Base-by-base conservation (phyloP, 148 eudicot species). In the Fagopyrum esculentum region DNA sequence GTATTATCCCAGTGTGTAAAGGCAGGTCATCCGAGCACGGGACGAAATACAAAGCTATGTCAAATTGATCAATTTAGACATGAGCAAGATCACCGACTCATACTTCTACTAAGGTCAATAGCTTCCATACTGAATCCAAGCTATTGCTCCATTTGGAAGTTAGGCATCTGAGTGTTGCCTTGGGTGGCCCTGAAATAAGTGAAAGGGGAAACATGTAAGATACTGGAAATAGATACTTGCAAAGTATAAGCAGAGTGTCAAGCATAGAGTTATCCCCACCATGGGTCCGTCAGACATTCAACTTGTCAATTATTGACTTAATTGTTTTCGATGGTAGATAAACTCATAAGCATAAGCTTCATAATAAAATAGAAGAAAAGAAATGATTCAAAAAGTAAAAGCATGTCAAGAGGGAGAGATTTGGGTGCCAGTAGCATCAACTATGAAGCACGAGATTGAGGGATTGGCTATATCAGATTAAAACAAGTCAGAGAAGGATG, bases 91-190 rank as follows among this genome's bases (percentile, higher is more conserved):
- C 59, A 81, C 16, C 11, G 46, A 79, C 50, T 80, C 90, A 80
- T 82, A 93, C 94, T 82, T 86, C 87, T 84, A 77, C 78, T 82
- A 75, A 74, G 75, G 79, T 87, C 84, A 78, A 87, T 78, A 77
- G 86, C 91, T 73, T 87, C 94, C 22, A 83, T 77, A 60, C 81
- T 87, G 76, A 84, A 89, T 74, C 88, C 92, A 49, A 89, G 89
- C 77, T 91, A 87, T 77, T 93, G 96, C 78, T 93, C 98, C 69
- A 84, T 79, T 48, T 89, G 87, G 64, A 82, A 82, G 50, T 89
- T 87, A 71, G 92, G 72, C 61, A 73, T 75, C 69, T 79, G 87
- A 73, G 92, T 69, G 56, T 71, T 85, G 68, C 82, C 87, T 80
- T 87, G 92, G 60, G 87, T 69, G 80, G 88, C 88, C 77, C 97